Percentiles rank a stretch among this genome's conserved stretches.
Evolutionary conservation across 371 early-diverging fungal genomes (phyloP).

Genomic region (Cokeromyces recurvatus): DNA sequence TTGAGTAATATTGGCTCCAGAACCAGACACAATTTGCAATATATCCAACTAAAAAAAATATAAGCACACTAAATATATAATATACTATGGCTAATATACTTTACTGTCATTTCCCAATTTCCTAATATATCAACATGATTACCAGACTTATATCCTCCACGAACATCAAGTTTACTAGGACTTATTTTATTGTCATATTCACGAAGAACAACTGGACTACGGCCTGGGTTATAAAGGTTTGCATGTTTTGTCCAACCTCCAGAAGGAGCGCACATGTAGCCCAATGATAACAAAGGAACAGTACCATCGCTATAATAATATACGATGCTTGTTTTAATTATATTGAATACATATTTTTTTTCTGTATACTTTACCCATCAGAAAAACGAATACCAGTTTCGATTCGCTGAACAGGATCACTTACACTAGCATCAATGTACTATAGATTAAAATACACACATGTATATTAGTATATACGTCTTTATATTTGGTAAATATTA

Average conservation of each 20-base stretch:
- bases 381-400: constrained; percentile 54
- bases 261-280: constrained; percentile 83
- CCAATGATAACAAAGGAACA: constrained; percentile 84
- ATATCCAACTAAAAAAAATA: constrained; percentile 27
- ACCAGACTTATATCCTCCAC: constrained; percentile 80
- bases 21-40: constrained; percentile 33
- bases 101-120: constrained; percentile 48
- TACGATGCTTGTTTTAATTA: too few relatives aligned
- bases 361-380: constrained; percentile 54
- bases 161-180: constrained; percentile 57
- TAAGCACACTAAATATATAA: background rate
- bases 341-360: too few relatives aligned
- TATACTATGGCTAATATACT: background rate
- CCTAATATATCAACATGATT: constrained; percentile 90
- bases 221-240: constrained; percentile 79
- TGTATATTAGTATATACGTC: too few relatives aligned
- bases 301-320: constrained; percentile 78
- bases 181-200: constrained; percentile 71
- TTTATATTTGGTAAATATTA: too few relatives aligned
- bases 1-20: constrained; percentile 31
- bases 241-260: constrained; percentile 81
- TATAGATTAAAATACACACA: too few relatives aligned
- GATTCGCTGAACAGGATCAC: constrained; percentile 32
- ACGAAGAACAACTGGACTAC: constrained; percentile 66
- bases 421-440: constrained; percentile 43